Evolutionary conservation across 179 eudicot species (phyloP).

Genomic region (Sideroxylon spinosum): DNA sequence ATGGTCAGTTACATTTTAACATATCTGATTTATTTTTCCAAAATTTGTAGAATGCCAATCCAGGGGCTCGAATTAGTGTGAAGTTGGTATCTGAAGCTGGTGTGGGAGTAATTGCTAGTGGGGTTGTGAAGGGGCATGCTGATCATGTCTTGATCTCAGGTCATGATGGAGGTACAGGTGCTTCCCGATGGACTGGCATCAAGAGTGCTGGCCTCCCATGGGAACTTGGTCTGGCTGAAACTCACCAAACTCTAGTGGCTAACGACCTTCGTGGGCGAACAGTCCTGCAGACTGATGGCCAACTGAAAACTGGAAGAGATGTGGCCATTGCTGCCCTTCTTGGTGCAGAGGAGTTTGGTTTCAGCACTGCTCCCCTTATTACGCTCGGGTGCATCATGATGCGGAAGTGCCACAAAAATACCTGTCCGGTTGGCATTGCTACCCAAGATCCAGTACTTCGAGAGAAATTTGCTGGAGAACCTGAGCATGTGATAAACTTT

Average conservation of each 20-base stretch:
- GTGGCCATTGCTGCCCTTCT: slow-evolving; percentile 98
- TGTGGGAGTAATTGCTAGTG: slow-evolving; percentile 96
- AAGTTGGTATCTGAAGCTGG: slow-evolving; percentile 99
- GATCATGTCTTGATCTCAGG: slow-evolving; percentile 96
- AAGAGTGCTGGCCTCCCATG: slow-evolving; percentile 99
- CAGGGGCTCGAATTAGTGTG: slow-evolving; percentile 89
- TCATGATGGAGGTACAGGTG: slow-evolving; percentile 99
- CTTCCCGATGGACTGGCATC: slow-evolving; percentile 99
- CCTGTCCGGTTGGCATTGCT: slow-evolving; percentile 98
- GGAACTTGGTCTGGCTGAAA: slow-evolving; percentile 99
- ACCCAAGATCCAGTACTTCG: slow-evolving; percentile 98
- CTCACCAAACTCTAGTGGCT: slow-evolving; percentile 98
- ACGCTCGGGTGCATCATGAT: slow-evolving; percentile 99
- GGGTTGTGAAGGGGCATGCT: slow-evolving; percentile 98
- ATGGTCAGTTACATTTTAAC: not conserved
- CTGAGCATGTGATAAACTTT: slow-evolving; percentile 96
- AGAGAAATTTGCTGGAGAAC: slow-evolving; percentile 96
- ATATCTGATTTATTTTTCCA: slow-evolving; percentile 1
- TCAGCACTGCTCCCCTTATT: slow-evolving; percentile 97
- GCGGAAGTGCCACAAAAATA: slow-evolving; percentile 98
- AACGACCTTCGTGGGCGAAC: slow-evolving; percentile 96
- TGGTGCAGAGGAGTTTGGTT: slow-evolving; percentile 99
- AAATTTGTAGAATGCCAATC: slow-evolving; percentile 75
- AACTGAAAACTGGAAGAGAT: slow-evolving; percentile 96
- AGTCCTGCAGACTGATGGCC: slow-evolving; percentile 87